Conservation (phyloP, 257 asterid genomes). For the Cordia subcordata region DNA sequence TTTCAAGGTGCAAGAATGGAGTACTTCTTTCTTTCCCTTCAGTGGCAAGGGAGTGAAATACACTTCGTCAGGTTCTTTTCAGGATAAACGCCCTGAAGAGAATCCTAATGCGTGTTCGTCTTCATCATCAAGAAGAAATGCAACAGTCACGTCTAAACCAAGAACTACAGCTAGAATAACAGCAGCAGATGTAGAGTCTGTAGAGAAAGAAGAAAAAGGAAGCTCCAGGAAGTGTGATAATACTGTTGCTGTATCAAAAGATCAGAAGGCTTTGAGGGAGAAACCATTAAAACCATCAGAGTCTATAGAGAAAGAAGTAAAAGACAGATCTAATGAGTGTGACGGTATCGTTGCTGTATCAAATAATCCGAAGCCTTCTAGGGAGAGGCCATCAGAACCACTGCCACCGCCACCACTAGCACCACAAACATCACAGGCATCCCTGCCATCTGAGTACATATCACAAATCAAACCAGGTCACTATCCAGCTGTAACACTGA, state of each 20-base stretch:
- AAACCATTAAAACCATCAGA: constrained; percentile 28
- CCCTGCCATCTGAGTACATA: background rate
- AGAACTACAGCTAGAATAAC: too few relatives aligned
- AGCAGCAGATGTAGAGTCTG: too few relatives aligned
- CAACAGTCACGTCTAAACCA: too few relatives aligned
- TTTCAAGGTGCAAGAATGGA: constrained; percentile 17
- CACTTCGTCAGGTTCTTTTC: background rate
- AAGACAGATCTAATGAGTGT: too few relatives aligned
- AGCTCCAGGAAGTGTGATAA: constrained; percentile 1
- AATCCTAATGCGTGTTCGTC: background rate
- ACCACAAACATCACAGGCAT: background rate
- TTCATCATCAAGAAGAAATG: constrained; percentile 10
- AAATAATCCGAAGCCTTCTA: constrained; percentile 59
- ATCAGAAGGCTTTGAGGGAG: constrained; percentile 88
- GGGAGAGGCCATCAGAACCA: constrained; percentile 51
- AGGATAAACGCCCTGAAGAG: constrained; percentile 1
- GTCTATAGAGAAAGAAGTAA: too few relatives aligned
- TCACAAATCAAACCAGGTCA: constrained; percentile 1
- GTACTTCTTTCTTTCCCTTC: constrained; percentile 11
- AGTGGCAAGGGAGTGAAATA: background rate
- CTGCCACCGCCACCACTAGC: background rate
- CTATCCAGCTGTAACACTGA: background rate
- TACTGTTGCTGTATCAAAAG: constrained; percentile 9
- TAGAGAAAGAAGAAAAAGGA: too few relatives aligned
- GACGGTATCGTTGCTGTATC: constrained; percentile 12